Evolutionary conservation across 2,329 filamentous ascomycete genomes (phyloP).

Genomic region (Didymosphaeria variabile): DNA sequence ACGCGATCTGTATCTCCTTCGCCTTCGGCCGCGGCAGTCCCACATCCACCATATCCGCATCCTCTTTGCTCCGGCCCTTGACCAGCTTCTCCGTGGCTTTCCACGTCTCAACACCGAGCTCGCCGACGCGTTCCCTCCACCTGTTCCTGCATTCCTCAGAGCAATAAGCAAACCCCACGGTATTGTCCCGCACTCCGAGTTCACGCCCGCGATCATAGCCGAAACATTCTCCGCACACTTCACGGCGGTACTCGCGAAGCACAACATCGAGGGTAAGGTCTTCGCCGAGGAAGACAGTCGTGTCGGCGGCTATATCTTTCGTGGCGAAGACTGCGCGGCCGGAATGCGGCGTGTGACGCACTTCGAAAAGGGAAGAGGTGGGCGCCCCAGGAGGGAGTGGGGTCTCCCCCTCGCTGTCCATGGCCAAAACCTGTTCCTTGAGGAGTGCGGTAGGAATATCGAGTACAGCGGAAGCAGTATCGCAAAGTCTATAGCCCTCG

Average conservation of each 20-base stretch:
- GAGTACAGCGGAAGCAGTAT: not conserved
- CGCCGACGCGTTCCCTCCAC: conserved; percentile 46
- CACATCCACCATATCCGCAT: conserved; percentile 45
- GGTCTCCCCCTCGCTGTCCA: not conserved
- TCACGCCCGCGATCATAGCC: conserved; percentile 55
- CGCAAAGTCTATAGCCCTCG: not conserved
- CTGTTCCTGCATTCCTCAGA: conserved; percentile 41
- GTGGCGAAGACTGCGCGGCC: conserved; percentile 58
- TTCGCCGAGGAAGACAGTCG: conserved; percentile 49
- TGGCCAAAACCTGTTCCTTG: not conserved
- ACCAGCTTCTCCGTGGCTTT: conserved; percentile 44
- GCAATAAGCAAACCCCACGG: conserved; percentile 56
- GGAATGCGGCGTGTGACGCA: conserved; percentile 52
- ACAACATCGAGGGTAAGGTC: conserved; percentile 53
- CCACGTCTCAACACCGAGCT: conserved; percentile 46
- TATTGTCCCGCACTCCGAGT: conserved; percentile 49
- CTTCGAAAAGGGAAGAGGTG: conserved; percentile 43
- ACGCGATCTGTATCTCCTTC: conserved; percentile 40
- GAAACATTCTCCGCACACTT: conserved; percentile 60
- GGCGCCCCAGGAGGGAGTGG: conserved; percentile 34
- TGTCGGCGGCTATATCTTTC: conserved; percentile 43
- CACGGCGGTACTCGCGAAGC: conserved; percentile 57
- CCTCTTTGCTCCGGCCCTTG: conserved; percentile 42
- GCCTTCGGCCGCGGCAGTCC: conserved; percentile 37
- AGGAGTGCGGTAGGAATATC: not conserved